phyloP scores from a whole-genome alignment of 1,284 basidiomycete genomes.

The Cryptococcus sp. region DNA sequence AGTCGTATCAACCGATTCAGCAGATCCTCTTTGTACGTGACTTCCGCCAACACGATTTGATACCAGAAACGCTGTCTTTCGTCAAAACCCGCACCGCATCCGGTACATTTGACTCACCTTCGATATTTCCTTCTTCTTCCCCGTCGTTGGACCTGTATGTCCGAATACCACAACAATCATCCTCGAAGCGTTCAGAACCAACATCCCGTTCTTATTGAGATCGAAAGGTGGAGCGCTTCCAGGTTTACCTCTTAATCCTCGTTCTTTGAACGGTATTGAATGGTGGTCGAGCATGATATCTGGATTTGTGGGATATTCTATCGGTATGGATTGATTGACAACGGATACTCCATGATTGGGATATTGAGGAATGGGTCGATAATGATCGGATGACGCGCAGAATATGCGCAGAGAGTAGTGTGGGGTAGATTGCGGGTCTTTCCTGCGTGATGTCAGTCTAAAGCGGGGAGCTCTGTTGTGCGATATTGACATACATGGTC shows the following conservation, averaged over 20 bases:
- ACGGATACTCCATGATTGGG: slow-evolving; percentile 21
- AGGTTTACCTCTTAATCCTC: slow-evolving; percentile 93
- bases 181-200: slow-evolving; percentile 52
- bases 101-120: slow-evolving; percentile 25
- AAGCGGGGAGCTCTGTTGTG: not conserved
- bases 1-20: slow-evolving; percentile 42
- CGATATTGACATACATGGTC: slow-evolving; percentile 20
- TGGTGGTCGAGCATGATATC: slow-evolving; percentile 80
- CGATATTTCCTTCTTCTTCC: slow-evolving; percentile 40
- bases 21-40: slow-evolving; percentile 63
- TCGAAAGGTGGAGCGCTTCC: slow-evolving; percentile 90
- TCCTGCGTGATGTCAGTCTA: slow-evolving; percentile 12
- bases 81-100: not conserved
- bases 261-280: slow-evolving; percentile 68
- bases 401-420: slow-evolving; percentile 64
- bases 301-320: slow-evolving; percentile 87
- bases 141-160: slow-evolving; percentile 64
- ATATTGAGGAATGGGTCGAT: slow-evolving; percentile 48
- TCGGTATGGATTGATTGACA: slow-evolving; percentile 50
- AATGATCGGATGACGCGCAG: slow-evolving; percentile 86
- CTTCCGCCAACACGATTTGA: slow-evolving; percentile 75
- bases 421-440: slow-evolving; percentile 23
- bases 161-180: slow-evolving; percentile 75
- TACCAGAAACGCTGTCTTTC: slow-evolving; percentile 72
- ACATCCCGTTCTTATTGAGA: slow-evolving; percentile 55